Conservation (phyloP, 345 rosid species). For the Corchorus capsularis region DNA sequence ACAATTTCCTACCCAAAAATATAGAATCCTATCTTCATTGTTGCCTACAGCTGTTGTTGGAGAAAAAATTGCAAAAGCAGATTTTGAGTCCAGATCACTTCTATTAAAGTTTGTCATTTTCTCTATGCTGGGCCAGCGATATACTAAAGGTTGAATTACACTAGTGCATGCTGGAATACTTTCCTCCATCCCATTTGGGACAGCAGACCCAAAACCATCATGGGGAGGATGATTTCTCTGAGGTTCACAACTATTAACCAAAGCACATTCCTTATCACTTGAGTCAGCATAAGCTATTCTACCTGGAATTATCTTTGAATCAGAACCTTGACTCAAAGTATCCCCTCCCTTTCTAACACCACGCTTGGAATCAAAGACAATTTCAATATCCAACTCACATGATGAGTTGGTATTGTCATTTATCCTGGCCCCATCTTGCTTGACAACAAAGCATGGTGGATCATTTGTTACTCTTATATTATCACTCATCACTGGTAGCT, state of each 20-base stretch:
- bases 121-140: constrained; percentile 77
- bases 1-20: constrained; percentile 85
- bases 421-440: constrained; percentile 35
- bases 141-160: constrained; percentile 46
- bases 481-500: constrained; percentile 63
- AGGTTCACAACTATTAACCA: constrained; percentile 32
- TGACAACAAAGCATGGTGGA: constrained; percentile 26
- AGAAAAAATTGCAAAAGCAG: constrained; percentile 58
- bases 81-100: constrained; percentile 57
- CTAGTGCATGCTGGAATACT: constrained; percentile 29
- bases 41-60: constrained; percentile 44
- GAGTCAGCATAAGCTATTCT: constrained; percentile 38
- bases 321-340: constrained; percentile 31
- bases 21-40: constrained; percentile 50
- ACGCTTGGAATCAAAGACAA: constrained; percentile 49
- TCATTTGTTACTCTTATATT: constrained; percentile 37
- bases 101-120: constrained; percentile 43
- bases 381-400: constrained; percentile 51
- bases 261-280: constrained; percentile 32
- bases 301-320: constrained; percentile 37
- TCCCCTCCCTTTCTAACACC: constrained; percentile 41
- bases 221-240: constrained; percentile 24
- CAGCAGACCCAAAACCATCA: constrained; percentile 24
- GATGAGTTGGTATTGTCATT: constrained; percentile 37
- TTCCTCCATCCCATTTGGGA: constrained; percentile 27